Base-by-base conservation (phyloP, 805 yeast species). In the Cyberlindnera veronae region DNA sequence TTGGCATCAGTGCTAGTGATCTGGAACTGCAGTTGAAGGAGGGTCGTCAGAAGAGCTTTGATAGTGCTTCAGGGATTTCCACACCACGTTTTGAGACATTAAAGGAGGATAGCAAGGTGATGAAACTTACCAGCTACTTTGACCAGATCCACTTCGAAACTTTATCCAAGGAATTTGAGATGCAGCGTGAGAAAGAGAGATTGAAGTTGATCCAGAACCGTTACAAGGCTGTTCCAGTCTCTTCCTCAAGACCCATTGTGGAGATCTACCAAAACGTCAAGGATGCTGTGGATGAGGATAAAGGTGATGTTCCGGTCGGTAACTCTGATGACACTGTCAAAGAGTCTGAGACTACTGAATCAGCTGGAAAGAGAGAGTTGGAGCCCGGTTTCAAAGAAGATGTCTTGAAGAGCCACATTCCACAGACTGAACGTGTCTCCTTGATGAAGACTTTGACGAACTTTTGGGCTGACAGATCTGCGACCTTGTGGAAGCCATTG, bases 381-480 rank as follows among this genome's bases (percentile, higher is more conserved):
- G 54, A 49, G 14, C 44, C 51, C 3, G 47, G 45, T 1, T 24
- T 48, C 21, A 50, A 45, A 22, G 58, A 48, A 12, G 50, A 33
- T 7, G 20, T 38, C 1, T 18, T 41, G 30, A 53, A 50, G 27
- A 23, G 39, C 32, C 57, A 50, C 27, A 39, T 57, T 11, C 62
- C 66, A 3, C 76, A 67, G 44, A 74, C 81, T 6, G 97, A 90
- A 54, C 77, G 78, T 49, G 76, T 81, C 17, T 82, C 96, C 1
- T 62, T 93, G 26, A 75, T 93, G 66, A 87, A 85, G 53, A 79
- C 95, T 0, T 67, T 95, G 41, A 77, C 95, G 0, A 87, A 81
- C 53, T 93, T 93, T 62, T 93, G 98, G 98, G 97, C 97, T 1
- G 98, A 93, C 63, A 69, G 99, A 54, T 86, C 98, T 1, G 93